Base-by-base conservation (phyloP, 768 basidiomycete species). In the Pleurotus cornucopiae region DNA sequence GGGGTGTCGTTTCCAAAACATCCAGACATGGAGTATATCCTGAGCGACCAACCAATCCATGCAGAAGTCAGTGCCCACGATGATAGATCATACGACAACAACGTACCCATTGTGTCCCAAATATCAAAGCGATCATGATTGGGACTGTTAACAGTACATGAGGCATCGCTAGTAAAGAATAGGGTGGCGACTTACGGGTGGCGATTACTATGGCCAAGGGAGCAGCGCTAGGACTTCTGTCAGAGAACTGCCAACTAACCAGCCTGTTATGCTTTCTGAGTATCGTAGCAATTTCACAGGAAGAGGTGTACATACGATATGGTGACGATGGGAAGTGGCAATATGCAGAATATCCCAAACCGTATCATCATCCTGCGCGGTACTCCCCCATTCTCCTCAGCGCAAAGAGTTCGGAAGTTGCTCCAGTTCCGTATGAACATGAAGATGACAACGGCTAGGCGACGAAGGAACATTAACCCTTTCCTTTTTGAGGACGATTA, bases 101-200 rank as follows among this genome's bases (percentile, higher is more conserved):
- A 52, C 60, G 41, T 25, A 64, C 64, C 30, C 41, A 58, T 56
- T 66, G 65, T 2, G 62, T 60, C 1, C 65, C 65, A 54, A 64
- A 66, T 20, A 58, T 40, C 4, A 66, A 11, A 2, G 63, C 59
- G 7, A 59, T 49, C 2, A 66, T 14, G 12, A 54, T 59, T 4
- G 65, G 63, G 39, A 66, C 61, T 66, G n/a, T 16, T 11, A 11
- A 34, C 13, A 5, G 13, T 1, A 26, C 18, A 55, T 12, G 34
- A 21, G 30, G 11, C 13, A 44, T 21, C 21, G 5, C 11, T n/a
- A 12, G 26, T 13, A 1, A 4, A 23, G 23, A 44, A 3, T 49
- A 13, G 11, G 37, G 14, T 34, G 47, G 39, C 38, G 38, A 57
- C 58, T 44, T 44, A 52, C 47, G 37, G 40, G 49, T 53, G 39